These are phyloP conservation scores for Sinapis alba DNA, from an alignment of 441 rosid species.

Conservation along the genomic window DNA sequence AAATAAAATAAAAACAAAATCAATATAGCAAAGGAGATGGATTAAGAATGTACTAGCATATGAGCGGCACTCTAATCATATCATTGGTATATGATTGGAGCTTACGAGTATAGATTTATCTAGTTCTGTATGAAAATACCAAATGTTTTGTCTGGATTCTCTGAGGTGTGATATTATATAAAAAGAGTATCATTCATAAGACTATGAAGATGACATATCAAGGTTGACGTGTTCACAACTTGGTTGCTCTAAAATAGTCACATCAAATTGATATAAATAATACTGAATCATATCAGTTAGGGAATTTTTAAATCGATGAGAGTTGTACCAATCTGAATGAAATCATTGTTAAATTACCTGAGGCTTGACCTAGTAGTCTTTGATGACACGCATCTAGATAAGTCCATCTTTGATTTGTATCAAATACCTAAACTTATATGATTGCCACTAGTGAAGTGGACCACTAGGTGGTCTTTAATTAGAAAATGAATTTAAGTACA, in stretches of 20 bases:
- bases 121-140: background rate
- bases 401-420: background rate
- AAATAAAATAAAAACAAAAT: background rate
- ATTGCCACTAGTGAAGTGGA: background rate
- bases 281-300: background rate
- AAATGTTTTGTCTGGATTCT: slow-evolving; percentile 6
- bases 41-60: background rate
- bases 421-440: background rate
- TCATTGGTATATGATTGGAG: background rate
- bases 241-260: slow-evolving; percentile 8
- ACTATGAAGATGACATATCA: background rate
- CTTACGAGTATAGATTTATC: background rate
- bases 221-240: slow-evolving; percentile 26
- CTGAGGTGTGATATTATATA: background rate
- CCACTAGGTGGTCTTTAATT: background rate
- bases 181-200: background rate
- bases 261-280: background rate
- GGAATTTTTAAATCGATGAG: background rate
- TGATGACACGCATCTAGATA: slow-evolving; percentile 1
- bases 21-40: background rate
- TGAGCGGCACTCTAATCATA: background rate
- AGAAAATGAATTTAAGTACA: background rate
- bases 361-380: background rate
- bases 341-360: background rate
- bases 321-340: background rate